These are phyloP conservation scores for Colletotrichum navitas DNA, from an alignment of 2,329 filamentous ascomycete genomes.

Conservation along the genomic window DNA sequence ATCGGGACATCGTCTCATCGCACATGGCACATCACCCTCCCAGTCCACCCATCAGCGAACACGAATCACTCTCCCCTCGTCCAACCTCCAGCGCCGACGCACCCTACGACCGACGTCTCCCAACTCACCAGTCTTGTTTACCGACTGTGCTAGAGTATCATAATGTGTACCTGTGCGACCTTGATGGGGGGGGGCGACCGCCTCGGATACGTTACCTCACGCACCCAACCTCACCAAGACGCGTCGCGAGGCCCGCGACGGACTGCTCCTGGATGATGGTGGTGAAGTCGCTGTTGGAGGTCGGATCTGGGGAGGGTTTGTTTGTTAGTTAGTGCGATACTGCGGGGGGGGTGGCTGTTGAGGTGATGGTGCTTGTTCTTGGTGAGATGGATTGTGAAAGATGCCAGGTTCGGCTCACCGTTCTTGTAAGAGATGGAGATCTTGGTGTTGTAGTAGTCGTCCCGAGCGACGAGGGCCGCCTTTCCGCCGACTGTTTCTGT, in stretches of 20 bases:
- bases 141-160: no score
- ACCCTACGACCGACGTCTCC: no score
- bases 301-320: conserved; percentile 46
- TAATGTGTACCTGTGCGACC: no score
- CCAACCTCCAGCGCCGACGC: no score
- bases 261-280: conserved; percentile 48
- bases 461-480: conserved; percentile 64
- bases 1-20: conserved; percentile 34
- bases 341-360: background rate
- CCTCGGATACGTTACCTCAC: no score
- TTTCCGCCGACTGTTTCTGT: conserved; percentile 59
- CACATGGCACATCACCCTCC: conserved; percentile 21
- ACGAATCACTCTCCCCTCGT: background rate
- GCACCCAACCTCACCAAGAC: no score
- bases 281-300: conserved; percentile 50
- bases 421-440: conserved; percentile 64
- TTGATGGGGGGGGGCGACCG: background rate
- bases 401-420: conserved; percentile 48
- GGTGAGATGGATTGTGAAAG: no score
- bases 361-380: no score
- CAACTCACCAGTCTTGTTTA: no score
- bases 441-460: conserved; percentile 64
- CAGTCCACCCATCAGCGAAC: background rate
- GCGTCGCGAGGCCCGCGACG: conserved; percentile 46
- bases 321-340: conserved; percentile 10